phyloP scores from a whole-genome alignment of 345 rosid genomes.

The Punica granatum region DNA sequence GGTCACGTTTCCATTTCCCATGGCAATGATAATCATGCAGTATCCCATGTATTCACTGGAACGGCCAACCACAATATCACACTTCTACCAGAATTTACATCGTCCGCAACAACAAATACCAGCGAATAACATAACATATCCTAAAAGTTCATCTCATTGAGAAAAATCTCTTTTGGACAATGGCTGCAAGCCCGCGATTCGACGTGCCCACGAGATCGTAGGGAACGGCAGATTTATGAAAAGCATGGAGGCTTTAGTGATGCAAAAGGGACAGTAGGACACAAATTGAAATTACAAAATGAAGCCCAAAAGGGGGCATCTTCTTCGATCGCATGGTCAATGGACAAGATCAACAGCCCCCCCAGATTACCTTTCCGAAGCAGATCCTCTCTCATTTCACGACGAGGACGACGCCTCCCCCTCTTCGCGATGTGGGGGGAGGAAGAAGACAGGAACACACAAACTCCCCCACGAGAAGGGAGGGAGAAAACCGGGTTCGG shows the following conservation, averaged over 20 bases:
- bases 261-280: neutral
- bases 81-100: neutral
- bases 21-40: neutral
- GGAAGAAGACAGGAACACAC: constrained; percentile 10
- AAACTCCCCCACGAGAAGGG: neutral
- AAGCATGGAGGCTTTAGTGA: neutral
- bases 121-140: neutral
- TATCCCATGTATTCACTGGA: no score
- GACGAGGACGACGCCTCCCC: constrained; percentile 1
- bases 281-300: neutral
- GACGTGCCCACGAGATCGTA: neutral
- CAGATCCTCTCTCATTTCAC: neutral
- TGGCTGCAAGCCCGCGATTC: neutral
- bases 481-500: constrained; percentile 7
- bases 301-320: neutral
- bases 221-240: neutral
- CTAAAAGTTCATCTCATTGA: neutral
- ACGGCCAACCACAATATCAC: neutral
- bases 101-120: neutral
- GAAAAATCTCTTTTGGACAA: neutral
- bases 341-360: no score
- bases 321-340: neutral
- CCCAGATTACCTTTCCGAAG: neutral
- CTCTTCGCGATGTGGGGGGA: neutral
- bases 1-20: constrained; percentile 3